A percentile compares a stretch with the other conserved stretches of the same genome.
These are phyloP conservation scores for Sclerotinia sclerotiorum DNA, from an alignment of 2,329 filamentous ascomycete genomes.

Conservation along the genomic window DNA sequence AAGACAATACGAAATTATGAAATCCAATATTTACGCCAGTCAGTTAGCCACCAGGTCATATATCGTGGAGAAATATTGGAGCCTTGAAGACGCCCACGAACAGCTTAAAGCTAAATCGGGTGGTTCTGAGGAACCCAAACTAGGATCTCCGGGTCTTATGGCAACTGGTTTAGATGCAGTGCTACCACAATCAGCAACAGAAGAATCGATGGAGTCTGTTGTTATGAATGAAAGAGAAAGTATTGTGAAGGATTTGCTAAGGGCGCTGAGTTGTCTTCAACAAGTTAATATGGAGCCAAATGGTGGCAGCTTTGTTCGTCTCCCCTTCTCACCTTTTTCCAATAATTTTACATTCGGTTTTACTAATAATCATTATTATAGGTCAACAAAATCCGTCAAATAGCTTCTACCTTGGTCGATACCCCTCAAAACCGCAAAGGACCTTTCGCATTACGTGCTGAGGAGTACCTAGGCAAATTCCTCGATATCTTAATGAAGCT, in stretches of 20 bases:
- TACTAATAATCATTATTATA: slow-evolving; percentile 27
- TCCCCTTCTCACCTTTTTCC: neutral
- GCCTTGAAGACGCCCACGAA: slow-evolving; percentile 66
- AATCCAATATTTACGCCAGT: slow-evolving; percentile 83
- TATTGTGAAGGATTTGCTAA: slow-evolving; percentile 77
- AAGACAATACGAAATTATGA: slow-evolving; percentile 84
- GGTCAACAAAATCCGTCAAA: slow-evolving; percentile 80
- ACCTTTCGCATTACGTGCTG: slow-evolving; percentile 56
- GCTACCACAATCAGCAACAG: slow-evolving; percentile 44
- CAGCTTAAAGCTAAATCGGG: slow-evolving; percentile 42
- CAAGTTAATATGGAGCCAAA: slow-evolving; percentile 82
- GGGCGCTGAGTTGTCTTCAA: slow-evolving; percentile 73
- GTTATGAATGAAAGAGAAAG: slow-evolving; percentile 75
- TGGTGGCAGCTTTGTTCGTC: slow-evolving; percentile 61
- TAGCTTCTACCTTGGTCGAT: slow-evolving; percentile 77
- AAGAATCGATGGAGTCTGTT: slow-evolving; percentile 44
- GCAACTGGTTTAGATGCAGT: slow-evolving; percentile 35
- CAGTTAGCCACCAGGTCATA: slow-evolving; percentile 80
- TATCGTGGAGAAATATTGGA: slow-evolving; percentile 83
- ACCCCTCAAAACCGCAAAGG: slow-evolving; percentile 54
- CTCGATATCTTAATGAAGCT: slow-evolving; percentile 73
- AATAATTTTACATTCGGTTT: slow-evolving; percentile 5
- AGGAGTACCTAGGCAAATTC: slow-evolving; percentile 70
- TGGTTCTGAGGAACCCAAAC: slow-evolving; percentile 9
- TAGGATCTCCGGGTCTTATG: slow-evolving; percentile 34